Evolutionary conservation across 2,329 filamentous ascomycete species (phyloP), one percentile per base, ranked within the genome.

Genomic region (Colletotrichum cordylinicola): DNA sequence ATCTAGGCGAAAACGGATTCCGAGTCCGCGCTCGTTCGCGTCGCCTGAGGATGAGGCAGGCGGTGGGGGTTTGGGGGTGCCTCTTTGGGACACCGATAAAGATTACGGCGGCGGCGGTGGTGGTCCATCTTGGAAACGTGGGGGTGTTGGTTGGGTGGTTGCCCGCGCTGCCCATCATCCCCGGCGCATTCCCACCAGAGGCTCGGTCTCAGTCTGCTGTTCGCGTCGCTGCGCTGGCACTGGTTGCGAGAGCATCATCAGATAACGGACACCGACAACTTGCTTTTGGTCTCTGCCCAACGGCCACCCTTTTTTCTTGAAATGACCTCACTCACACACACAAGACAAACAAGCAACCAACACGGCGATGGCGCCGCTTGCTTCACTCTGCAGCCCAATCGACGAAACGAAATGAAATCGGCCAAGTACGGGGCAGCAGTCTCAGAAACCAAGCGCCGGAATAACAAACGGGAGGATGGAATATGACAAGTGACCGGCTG

Each of bases 401-500:
- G 56, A 69, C n/a, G 12, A 37, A 27, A 48, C 37, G 56, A 60
- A 39, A 39, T 55, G 31, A 62, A 52, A 70, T 70, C 67, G 31
- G 24, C 24, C 24, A 27, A 27, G 24, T 27, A 27, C 24, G 24
- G 24, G 24, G 66, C 66, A 43, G 66, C 55, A 68, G 27, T 15
- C 29, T 35, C 58, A 62, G 29, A 62, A n/a, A 37, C 43, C 43
- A 52, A 52, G 43, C 43, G 43, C 43, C 43, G 43, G 43, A 52
- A 52, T 52, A 52, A 52, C 43, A 52, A 52, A 52, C 43, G 43
- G 43, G 10, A 52, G 43, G n/a, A 52, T 12, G 39, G 60, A 43
- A 69, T 62, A 31, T 61, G 67, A 70, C 29, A 70, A 62, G 35
- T 70, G 67, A 70, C 67, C 67, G 67, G 67, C 52, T 24, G 37